Conservation (phyloP, 495 filamentous ascomycete genomes). For the Aspergillus biplanus region DNA sequence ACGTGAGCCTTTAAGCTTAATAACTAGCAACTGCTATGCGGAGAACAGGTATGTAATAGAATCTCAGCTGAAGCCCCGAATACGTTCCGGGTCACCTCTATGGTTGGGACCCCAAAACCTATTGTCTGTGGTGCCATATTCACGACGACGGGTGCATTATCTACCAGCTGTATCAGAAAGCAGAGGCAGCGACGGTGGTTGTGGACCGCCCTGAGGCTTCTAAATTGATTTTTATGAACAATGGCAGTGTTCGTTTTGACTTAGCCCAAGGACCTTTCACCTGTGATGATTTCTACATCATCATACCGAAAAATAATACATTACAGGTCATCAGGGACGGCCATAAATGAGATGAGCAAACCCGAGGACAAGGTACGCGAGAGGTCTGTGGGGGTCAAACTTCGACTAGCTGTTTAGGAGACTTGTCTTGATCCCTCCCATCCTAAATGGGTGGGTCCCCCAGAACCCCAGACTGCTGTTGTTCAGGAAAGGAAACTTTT, state of each 20-base stretch:
- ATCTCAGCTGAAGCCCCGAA: background rate
- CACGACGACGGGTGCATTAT: conserved; percentile 37
- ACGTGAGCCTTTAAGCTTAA: too few relatives aligned
- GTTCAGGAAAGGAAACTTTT: background rate
- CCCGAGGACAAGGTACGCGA: background rate
- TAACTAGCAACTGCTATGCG: too few relatives aligned
- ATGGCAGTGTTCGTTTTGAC: conserved; percentile 43
- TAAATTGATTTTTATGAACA: conserved; percentile 42
- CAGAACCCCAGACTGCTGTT: background rate
- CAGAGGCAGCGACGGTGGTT: conserved; percentile 34
- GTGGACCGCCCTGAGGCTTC: conserved; percentile 30
- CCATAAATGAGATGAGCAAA: background rate
- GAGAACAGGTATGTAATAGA: too few relatives aligned
- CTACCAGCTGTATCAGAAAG: conserved; percentile 34
- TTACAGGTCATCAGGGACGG: conserved; percentile 41
- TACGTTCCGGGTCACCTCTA: conserved; percentile 33
- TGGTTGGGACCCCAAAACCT: conserved; percentile 45
- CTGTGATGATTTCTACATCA: conserved; percentile 41
- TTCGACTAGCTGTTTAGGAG: background rate
- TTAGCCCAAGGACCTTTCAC: conserved; percentile 46
- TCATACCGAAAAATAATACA: conserved; percentile 36
- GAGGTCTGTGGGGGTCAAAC: background rate
- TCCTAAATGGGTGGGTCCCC: background rate
- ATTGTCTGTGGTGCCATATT: conserved; percentile 41
- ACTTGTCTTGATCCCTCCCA: conserved; percentile 1